Conservation (phyloP, 139 green algal genomes). For the Tetraselmis striata region DNA sequence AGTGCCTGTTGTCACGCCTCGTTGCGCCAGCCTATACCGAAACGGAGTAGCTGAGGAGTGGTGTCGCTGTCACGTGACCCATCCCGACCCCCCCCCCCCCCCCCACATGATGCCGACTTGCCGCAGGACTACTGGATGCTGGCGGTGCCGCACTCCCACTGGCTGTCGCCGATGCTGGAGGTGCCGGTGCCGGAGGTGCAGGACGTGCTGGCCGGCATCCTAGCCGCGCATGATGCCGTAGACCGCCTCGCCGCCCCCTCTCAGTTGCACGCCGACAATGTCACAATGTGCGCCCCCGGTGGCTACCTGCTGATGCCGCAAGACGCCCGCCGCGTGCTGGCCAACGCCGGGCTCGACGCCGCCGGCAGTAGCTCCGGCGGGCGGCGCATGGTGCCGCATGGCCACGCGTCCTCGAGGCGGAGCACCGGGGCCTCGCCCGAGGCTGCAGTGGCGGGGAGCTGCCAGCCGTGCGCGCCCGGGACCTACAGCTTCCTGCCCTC, state of each 20-base stretch:
- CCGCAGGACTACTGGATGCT: slow-evolving; percentile 11
- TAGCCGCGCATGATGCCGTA: neutral
- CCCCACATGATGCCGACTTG: neutral
- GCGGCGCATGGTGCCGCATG: neutral
- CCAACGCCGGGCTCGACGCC: neutral
- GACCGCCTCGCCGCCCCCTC: neutral
- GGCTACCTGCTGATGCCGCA: neutral
- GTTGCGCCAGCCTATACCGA: too few species aligned
- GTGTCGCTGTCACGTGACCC: too few species aligned
- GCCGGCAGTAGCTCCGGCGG: neutral
- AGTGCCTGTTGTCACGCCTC: too few species aligned
- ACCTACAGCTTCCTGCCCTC: slow-evolving; percentile 9
- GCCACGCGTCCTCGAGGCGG: neutral
- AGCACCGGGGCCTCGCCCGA: neutral
- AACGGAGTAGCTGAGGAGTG: too few species aligned
- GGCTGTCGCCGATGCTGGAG: slow-evolving; percentile 20
- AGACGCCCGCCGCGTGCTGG: neutral
- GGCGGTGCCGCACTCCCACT: slow-evolving; percentile 1
- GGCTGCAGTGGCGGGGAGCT: neutral
- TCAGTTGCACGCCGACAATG: too few species aligned
- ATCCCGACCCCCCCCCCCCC: too few species aligned
- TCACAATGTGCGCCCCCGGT: neutral
- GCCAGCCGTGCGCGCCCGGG: slow-evolving; percentile 11
- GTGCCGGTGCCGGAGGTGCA: slow-evolving; percentile 23
- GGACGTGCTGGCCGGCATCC: slow-evolving; percentile 20